Base-by-base conservation (phyloP, 1,139 yeast genomes). In the Saccharomyces hybrid region DNA sequence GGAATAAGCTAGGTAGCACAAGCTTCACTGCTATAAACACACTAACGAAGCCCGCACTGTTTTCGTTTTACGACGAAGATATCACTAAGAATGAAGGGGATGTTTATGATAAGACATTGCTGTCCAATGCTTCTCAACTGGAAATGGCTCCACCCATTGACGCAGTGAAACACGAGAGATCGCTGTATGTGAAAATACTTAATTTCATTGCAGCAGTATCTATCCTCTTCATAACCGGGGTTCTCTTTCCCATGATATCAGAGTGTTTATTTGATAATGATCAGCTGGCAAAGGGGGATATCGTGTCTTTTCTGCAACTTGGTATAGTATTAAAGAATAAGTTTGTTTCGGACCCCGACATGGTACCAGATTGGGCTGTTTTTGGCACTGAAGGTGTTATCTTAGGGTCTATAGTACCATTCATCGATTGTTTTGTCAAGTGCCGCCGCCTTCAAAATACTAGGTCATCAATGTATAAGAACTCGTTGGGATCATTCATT, bases 361-460 rank as follows among this genome's bases (percentile, higher is more conserved):
- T 58, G 53, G 65, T 71, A 26, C 68, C 73, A 23, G 66, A 68
- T 3, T 69, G 69, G 59, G 59, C 71, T 6, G 63, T 71, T 6
- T 74, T 78, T 66, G 79, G 82, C 1, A 54, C 76, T 2, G 76
- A 84, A 62, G 96, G 95, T 1, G 67, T 85, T 38, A 60, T 81
- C n/a, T 76, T 87, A 71, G 91, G 95, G 5, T 64, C 77, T 11
- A 64, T 83, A 38, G 79, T 84, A 50, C 93, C 95, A 8, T 55
- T 82, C 1, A 70, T 84, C 63, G 95, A 86, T 16, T 16, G 20
- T 16, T 16, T 16, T 16, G 20, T 16, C 20, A 16, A 16, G 20
- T 16, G 20, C 20, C 20, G 20, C 2, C 20, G 20, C 20, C 20
- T 8, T 1, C 44, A 11, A 16, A 38, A 20, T 2, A 38, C 44